These are phyloP conservation scores for Phytophthora pistaciae DNA, from an alignment of 352 stramenopile species.

Conservation along the genomic window DNA sequence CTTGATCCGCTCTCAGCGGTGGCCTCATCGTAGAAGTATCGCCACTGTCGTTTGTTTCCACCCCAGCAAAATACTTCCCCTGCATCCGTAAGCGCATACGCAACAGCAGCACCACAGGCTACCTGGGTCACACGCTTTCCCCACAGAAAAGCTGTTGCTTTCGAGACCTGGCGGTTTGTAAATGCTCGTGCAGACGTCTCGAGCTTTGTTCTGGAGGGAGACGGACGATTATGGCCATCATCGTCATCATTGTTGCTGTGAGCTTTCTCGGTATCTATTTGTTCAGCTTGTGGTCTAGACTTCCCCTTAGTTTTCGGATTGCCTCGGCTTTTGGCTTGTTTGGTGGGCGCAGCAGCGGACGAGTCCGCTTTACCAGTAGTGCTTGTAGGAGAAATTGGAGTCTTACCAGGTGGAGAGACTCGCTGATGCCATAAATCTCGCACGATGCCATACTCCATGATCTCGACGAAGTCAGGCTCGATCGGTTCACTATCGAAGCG, in stretches of 20 bases:
- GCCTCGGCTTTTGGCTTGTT: neutral
- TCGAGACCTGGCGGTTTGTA: constrained; percentile 56
- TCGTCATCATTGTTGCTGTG: neutral
- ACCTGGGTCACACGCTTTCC: constrained; percentile 70
- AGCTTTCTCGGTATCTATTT: neutral
- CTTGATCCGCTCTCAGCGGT: constrained; percentile 16
- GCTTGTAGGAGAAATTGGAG: neutral
- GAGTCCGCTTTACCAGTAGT: neutral
- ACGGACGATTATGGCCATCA: constrained; percentile 17
- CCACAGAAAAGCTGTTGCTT: constrained; percentile 80
- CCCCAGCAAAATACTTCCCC: constrained; percentile 85
- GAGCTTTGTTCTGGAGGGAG: constrained; percentile 47
- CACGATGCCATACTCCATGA: constrained; percentile 73
- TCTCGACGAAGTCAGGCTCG: constrained; percentile 75
- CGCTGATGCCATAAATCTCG: constrained; percentile 64
- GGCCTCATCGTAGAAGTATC: constrained; percentile 73
- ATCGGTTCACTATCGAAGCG: constrained; percentile 69
- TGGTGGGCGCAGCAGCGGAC: neutral
- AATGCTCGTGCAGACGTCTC: constrained; percentile 61
- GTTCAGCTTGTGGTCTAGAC: neutral
- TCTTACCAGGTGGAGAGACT: constrained; percentile 41
- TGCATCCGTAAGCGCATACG: constrained; percentile 73
- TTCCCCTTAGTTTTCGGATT: neutral
- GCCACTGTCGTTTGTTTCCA: constrained; percentile 71
- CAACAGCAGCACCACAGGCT: constrained; percentile 53